phyloP scores from a whole-genome alignment of 2,329 filamentous ascomycete genomes.

The Plectosphaerella sp. region DNA sequence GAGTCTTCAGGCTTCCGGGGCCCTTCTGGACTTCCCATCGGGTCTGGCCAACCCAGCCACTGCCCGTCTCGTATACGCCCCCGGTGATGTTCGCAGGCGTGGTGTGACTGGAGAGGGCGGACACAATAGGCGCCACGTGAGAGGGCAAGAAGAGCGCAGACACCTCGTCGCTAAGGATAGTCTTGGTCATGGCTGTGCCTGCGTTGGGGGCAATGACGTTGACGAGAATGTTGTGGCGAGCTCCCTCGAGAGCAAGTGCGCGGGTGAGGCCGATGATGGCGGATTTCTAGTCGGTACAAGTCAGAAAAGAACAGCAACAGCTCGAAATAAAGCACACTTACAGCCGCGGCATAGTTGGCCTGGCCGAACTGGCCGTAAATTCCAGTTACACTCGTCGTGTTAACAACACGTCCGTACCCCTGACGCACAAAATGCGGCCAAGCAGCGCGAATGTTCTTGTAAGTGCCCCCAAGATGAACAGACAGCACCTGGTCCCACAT shows the following conservation, averaged over 20 bases:
- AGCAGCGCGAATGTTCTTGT: neutral
- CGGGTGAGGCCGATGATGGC: conserved; percentile 1
- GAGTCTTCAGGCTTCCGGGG: conserved; percentile 81
- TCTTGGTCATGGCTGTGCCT: conserved; percentile 89
- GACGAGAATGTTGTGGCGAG: conserved; percentile 1
- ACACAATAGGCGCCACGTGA: conserved; percentile 90
- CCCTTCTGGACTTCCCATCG: conserved; percentile 92
- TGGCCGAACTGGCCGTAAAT: conserved; percentile 5
- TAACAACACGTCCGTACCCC: conserved; percentile 1
- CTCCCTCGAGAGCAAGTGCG: neutral
- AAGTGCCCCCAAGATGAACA: conserved; percentile 1
- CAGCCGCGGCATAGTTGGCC: conserved; percentile 1
- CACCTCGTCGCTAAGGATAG: conserved; percentile 92
- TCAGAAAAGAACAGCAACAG: conserved; percentile 10
- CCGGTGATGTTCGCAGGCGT: conserved; percentile 79
- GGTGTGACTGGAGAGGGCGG: conserved; percentile 79
- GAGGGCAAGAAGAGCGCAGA: conserved; percentile 98
- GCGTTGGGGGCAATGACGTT: conserved; percentile 71
- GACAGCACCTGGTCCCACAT: conserved; percentile 1
- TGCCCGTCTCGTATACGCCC: conserved; percentile 88
- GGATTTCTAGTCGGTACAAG: conserved; percentile 1
- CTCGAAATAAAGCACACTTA: neutral
- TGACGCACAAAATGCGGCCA: conserved; percentile 2
- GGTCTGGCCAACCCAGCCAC: conserved; percentile 86
- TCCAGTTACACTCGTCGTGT: neutral